Evolutionary conservation across 2,329 filamentous ascomycete species (phyloP).

Genomic region (Arachnopeziza araneosa): DNA sequence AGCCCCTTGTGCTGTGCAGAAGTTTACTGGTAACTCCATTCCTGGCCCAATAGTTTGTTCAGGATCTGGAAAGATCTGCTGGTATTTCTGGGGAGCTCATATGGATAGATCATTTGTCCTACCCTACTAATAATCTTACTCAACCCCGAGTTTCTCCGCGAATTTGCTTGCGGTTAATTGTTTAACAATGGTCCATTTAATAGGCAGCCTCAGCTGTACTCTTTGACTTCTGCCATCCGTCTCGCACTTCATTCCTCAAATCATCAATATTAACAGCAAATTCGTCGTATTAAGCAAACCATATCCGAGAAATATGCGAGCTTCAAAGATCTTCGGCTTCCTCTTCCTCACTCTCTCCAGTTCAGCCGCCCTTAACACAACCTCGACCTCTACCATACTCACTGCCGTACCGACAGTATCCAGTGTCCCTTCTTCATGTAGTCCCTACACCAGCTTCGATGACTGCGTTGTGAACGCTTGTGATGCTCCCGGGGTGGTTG

Average conservation of each 20-base stretch:
- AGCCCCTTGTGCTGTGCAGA: too few relatives aligned
- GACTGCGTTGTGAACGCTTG: not conserved
- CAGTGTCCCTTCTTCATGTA: not conserved
- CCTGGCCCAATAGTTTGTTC: not conserved
- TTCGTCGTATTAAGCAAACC: not conserved
- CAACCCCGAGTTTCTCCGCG: not conserved
- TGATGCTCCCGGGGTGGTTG: not conserved
- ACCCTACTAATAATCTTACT: not conserved
- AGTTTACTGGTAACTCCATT: not conserved
- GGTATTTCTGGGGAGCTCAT: not conserved
- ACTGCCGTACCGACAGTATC: not conserved
- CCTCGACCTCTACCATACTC: not conserved
- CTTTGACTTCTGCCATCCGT: not conserved
- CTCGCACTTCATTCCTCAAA: not conserved
- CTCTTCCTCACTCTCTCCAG: not conserved
- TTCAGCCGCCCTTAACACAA: not conserved
- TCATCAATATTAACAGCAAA: not conserved
- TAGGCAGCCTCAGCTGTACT: not conserved
- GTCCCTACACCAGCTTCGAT: not conserved
- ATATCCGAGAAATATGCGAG: not conserved
- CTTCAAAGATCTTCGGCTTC: not conserved
- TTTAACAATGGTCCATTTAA: not conserved
- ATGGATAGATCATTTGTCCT: not conserved
- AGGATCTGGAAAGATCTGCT: not conserved
- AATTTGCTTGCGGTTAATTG: not conserved